These are phyloP conservation scores for Seiridium cupressi DNA, from an alignment of 2,329 filamentous ascomycete species.

Conservation along the genomic window DNA sequence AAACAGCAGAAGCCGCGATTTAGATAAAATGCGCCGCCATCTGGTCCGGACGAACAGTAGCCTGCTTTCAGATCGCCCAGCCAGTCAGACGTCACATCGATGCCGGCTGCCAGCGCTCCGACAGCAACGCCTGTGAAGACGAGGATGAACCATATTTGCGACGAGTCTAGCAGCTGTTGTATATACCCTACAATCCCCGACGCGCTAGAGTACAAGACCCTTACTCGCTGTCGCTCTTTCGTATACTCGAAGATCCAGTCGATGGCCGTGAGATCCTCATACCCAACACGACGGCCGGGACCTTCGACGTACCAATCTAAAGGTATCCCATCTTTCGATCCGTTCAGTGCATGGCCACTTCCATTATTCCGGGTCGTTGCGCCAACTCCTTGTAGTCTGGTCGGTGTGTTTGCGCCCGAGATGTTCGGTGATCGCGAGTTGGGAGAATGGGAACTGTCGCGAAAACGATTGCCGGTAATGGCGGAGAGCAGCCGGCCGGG, in stretches of 20 bases:
- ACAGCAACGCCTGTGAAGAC: constrained; percentile 82
- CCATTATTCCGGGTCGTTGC: constrained; percentile 12
- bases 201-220: constrained; percentile 69
- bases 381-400: constrained; percentile 17
- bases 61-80: constrained; percentile 88
- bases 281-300: constrained; percentile 84
- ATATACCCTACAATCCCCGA: constrained; percentile 71
- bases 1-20: constrained; percentile 92
- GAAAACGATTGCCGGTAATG: constrained; percentile 37
- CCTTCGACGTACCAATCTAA: constrained; percentile 89
- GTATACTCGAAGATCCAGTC: constrained; percentile 99
- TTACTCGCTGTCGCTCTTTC: constrained; percentile 85
- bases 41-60: constrained; percentile 71
- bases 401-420: constrained; percentile 22
- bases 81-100: constrained; percentile 92
- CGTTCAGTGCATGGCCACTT: constrained; percentile 10
- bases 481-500: constrained; percentile 48
- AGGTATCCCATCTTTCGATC: constrained; percentile 45
- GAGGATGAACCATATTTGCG: constrained; percentile 88
- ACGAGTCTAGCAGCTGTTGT: constrained; percentile 74
- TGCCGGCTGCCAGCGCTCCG: constrained; percentile 80
- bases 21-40: constrained; percentile 86
- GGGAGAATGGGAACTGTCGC: constrained; percentile 8
- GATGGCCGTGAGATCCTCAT: constrained; percentile 95
- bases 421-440: constrained; percentile 15